A percentile compares a stretch with the other conserved stretches of the same genome.
Conservation (phyloP, 768 basidiomycete species). For the Podaxis rugospora region DNA sequence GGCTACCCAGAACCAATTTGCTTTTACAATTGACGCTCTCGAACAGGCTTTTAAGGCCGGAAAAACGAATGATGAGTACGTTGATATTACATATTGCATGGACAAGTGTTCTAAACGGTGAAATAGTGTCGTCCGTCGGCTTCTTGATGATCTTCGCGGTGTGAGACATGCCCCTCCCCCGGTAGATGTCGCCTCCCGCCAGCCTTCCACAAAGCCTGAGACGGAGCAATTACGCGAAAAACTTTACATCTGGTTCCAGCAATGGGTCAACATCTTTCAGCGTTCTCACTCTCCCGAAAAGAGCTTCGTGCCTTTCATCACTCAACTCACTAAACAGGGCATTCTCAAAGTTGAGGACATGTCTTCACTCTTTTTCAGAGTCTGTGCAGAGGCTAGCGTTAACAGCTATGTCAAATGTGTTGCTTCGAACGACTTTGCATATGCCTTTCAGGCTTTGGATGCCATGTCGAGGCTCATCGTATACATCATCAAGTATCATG, state of each 20-base stretch:
- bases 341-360: constrained; percentile 94
- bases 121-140: constrained; percentile 57
- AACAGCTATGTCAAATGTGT: constrained; percentile 79
- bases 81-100: constrained; percentile 15
- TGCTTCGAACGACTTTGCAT: constrained; percentile 65
- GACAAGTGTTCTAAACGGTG: constrained; percentile 3
- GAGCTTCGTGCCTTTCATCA: constrained; percentile 94
- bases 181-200: constrained; percentile 28
- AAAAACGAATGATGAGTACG: constrained; percentile 84
- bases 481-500: constrained; percentile 99
- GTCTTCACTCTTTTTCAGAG: constrained; percentile 97
- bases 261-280: constrained; percentile 96
- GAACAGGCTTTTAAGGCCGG: constrained; percentile 66
- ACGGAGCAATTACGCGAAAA: constrained; percentile 73
- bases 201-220: constrained; percentile 54
- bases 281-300: constrained; percentile 89
- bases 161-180: constrained; percentile 46
- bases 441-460: constrained; percentile 90
- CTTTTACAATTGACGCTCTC: constrained; percentile 77
- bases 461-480: constrained; percentile 93
- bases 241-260: constrained; percentile 78
- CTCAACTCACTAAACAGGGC: constrained; percentile 94
- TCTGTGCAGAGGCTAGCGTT: constrained; percentile 93
- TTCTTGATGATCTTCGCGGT: constrained; percentile 82
- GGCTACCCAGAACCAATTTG: constrained; percentile 75